Evolutionary conservation across 441 rosid species (phyloP).

Genomic region (Adansonia madagascariensis): DNA sequence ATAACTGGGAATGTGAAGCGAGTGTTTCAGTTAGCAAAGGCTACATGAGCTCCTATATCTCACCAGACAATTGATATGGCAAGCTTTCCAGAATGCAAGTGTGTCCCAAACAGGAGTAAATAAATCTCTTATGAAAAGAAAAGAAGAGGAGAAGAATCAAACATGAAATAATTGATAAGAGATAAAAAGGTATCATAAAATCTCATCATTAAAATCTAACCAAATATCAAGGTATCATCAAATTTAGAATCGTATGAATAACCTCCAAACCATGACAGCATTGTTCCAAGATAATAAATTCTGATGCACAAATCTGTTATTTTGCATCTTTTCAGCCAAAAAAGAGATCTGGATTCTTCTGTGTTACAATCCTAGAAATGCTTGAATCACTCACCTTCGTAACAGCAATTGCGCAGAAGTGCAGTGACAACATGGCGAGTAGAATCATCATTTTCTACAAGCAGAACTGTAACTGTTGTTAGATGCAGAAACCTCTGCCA

Average conservation of each 20-base stretch:
- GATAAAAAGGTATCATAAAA: conserved; percentile 13
- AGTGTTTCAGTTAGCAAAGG: conserved; percentile 15
- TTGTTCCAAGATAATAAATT: not conserved
- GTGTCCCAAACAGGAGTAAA: not conserved
- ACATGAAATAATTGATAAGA: conserved; percentile 4
- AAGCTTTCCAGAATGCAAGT: not conserved
- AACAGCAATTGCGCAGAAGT: conserved; percentile 69
- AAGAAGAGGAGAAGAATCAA: conserved; percentile 2
- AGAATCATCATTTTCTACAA: conserved; percentile 71
- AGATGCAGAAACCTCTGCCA: conserved; percentile 78
- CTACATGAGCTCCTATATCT: conserved; percentile 1
- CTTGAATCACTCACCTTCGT: conserved; percentile 56
- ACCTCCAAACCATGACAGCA: not conserved
- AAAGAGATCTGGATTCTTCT: not conserved
- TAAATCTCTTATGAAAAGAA: not conserved
- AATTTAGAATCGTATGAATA: not conserved
- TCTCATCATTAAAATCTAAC: conserved; percentile 9
- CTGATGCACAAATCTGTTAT: conserved; percentile 1
- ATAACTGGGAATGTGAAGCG: conserved; percentile 32
- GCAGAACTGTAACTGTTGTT: conserved; percentile 65
- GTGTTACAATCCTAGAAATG: conserved; percentile 7
- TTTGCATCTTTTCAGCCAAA: conserved; percentile 12
- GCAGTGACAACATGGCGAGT: conserved; percentile 75
- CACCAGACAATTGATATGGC: not conserved
- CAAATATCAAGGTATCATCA: not conserved